phyloP scores from a whole-genome alignment of 2,329 filamentous ascomycete genomes.

The Sporothrix inflata region DNA sequence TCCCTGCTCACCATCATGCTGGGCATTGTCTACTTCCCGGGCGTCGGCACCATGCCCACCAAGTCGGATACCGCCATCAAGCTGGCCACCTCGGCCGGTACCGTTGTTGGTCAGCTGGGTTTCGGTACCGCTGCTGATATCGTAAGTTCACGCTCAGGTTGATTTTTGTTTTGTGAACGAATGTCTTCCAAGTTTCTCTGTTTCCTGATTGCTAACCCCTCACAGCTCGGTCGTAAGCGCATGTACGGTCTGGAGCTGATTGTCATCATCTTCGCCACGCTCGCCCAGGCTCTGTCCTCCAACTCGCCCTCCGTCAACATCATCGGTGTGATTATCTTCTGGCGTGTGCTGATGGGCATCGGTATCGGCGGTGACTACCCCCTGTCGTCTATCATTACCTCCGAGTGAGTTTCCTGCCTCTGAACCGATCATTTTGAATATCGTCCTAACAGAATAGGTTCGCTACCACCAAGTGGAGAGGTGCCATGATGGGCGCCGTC shows the following conservation, averaged over 20 bases:
- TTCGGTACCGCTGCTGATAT: constrained; percentile 77
- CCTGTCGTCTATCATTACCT: constrained; percentile 80
- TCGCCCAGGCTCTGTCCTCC: constrained; percentile 70
- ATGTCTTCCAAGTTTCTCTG: neutral
- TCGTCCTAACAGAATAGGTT: constrained; percentile 48
- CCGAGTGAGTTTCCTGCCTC: constrained; percentile 52
- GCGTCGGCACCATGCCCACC: constrained; percentile 62
- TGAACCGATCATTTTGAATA: neutral
- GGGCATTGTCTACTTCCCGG: constrained; percentile 74
- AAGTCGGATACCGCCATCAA: constrained; percentile 81
- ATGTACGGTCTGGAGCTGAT: constrained; percentile 77
- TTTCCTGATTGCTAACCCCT: neutral
- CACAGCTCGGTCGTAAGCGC: constrained; percentile 50
- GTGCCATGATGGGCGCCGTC: constrained; percentile 84
- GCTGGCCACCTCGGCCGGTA: constrained; percentile 80
- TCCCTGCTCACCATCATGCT: constrained; percentile 75
- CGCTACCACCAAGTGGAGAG: constrained; percentile 81
- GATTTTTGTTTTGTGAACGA: neutral
- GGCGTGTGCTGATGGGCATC: constrained; percentile 75
- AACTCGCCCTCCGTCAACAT: constrained; percentile 65
- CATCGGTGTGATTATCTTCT: constrained; percentile 73
- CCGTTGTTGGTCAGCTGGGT: constrained; percentile 78
- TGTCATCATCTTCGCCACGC: constrained; percentile 76
- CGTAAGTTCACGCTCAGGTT: constrained; percentile 28
- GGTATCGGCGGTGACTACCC: constrained; percentile 81